Percentiles rank a stretch among this genome's conserved stretches.
Evolutionary conservation across 768 basidiomycete species (phyloP).

Genomic region (Mycena sanguinolenta): DNA sequence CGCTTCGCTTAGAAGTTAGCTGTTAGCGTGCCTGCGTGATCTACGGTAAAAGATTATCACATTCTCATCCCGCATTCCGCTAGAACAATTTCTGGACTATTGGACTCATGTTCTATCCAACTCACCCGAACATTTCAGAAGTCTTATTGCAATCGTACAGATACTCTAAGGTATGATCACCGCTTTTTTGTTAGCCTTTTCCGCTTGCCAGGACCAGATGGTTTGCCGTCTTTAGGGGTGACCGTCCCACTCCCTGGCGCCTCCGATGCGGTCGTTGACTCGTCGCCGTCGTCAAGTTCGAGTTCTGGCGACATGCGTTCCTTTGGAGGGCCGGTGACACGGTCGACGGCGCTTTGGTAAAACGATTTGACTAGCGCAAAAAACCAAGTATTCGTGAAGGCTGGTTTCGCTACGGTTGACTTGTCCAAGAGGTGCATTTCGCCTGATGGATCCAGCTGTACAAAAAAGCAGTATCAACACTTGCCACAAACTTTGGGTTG

Average conservation of each 20-base stretch:
- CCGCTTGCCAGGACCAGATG: conserved; percentile 75
- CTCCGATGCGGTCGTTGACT: conserved; percentile 61
- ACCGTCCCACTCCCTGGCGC: conserved; percentile 55
- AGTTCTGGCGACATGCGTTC: conserved; percentile 44
- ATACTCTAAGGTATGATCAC: conserved; percentile 42
- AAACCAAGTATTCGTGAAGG: conserved; percentile 79
- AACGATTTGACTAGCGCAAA: conserved; percentile 58
- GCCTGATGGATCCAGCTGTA: conserved; percentile 73
- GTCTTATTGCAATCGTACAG: conserved; percentile 17
- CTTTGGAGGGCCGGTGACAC: conserved; percentile 28
- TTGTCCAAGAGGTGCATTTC: conserved; percentile 70
- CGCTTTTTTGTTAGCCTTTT: conserved; percentile 70
- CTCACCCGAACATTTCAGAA: conserved; percentile 5
- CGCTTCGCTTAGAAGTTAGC: neutral
- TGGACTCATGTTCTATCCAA: neutral
- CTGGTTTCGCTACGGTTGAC: conserved; percentile 69
- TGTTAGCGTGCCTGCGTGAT: too few species aligned
- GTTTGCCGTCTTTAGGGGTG: conserved; percentile 56
- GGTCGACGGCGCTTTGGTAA: conserved; percentile 44
- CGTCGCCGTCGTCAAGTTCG: conserved; percentile 55
- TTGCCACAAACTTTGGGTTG: neutral
- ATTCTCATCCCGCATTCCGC: neutral
- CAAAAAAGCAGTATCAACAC: conserved; percentile 13
- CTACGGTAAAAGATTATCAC: too few species aligned
- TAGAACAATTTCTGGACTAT: neutral